Conservation (phyloP, 768 basidiomycete species). For the Mycena latifolia region DNA sequence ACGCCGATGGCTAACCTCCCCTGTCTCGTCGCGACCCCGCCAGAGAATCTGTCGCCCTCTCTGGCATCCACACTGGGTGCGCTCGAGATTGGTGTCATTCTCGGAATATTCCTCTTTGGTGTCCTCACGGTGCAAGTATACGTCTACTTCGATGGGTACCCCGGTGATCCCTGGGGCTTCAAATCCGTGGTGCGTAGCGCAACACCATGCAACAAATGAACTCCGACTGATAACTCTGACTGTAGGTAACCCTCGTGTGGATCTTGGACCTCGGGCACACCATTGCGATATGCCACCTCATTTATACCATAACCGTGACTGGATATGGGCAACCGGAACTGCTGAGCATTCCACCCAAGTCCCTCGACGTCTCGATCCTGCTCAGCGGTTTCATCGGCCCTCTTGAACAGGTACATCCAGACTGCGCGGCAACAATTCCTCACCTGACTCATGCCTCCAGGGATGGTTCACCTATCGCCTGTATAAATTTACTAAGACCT, state of each 20-base stretch:
- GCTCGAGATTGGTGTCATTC: constrained; percentile 34
- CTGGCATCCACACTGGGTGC: constrained; percentile 32
- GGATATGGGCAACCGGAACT: constrained; percentile 7
- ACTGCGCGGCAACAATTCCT: background rate
- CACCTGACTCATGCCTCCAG: background rate
- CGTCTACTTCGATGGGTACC: constrained; percentile 22
- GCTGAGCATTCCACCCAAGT: background rate
- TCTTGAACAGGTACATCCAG: constrained; percentile 2
- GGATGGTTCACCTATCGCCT: constrained; percentile 27
- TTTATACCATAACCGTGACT: constrained; percentile 10
- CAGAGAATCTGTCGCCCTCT: background rate
- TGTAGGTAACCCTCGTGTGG: constrained; percentile 2
- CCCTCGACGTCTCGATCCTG: constrained; percentile 4
- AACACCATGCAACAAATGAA: background rate
- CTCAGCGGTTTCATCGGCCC: constrained; percentile 18
- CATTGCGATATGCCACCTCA: constrained; percentile 5
- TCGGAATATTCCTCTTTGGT: constrained; percentile 36
- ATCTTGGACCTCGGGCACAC: constrained; percentile 9
- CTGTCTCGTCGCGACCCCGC: too few species aligned
- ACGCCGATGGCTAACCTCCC: too few species aligned
- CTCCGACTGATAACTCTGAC: too few species aligned
- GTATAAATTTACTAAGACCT: constrained; percentile 6
- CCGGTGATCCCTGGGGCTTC: constrained; percentile 9
- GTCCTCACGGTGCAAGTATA: constrained; percentile 32
- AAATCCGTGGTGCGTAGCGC: background rate